phyloP scores from a whole-genome alignment of 306 rosid species.

The Dicorynia guianensis region DNA sequence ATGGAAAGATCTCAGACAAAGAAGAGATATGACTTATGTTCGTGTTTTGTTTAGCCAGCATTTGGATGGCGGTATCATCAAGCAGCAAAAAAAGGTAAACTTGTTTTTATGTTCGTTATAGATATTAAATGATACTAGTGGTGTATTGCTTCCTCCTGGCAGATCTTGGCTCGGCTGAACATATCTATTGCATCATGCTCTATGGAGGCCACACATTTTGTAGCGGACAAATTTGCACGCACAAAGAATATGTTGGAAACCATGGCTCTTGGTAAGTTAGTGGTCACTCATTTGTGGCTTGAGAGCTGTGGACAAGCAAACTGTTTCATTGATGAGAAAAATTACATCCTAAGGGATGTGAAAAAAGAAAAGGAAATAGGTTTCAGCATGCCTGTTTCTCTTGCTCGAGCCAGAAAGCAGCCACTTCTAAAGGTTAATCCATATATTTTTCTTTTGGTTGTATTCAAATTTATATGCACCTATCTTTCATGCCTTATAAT shows the following conservation, averaged over 20 bases:
- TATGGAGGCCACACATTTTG: slow-evolving; percentile 87
- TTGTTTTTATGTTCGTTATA: slow-evolving; percentile 26
- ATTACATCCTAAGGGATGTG: slow-evolving; percentile 71
- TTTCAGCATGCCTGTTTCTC: slow-evolving; percentile 82
- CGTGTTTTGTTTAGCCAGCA: slow-evolving; percentile 87
- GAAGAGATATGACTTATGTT: slow-evolving; percentile 74
- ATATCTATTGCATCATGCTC: slow-evolving; percentile 63
- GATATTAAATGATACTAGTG: slow-evolving; percentile 37
- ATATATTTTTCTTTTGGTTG: slow-evolving; percentile 9
- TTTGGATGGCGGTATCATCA: slow-evolving; percentile 69
- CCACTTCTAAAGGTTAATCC: slow-evolving; percentile 74
- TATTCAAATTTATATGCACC: slow-evolving; percentile 29
- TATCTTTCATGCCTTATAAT: slow-evolving; percentile 20
- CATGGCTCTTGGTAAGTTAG: slow-evolving; percentile 85
- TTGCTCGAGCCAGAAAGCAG: slow-evolving; percentile 69
- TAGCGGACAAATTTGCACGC: slow-evolving; percentile 87
- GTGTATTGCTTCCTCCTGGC: slow-evolving; percentile 41
- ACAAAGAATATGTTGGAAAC: slow-evolving; percentile 95
- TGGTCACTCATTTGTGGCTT: slow-evolving; percentile 89
- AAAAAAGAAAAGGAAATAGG: slow-evolving; percentile 94
- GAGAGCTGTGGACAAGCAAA: slow-evolving; percentile 85
- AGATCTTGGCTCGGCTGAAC: slow-evolving; percentile 77
- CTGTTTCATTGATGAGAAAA: slow-evolving; percentile 85
- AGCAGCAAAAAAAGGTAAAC: slow-evolving; percentile 85
- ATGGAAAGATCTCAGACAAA: slow-evolving; percentile 65